Conservation (phyloP, 148 eudicot genomes). For the Rhododendron simsii region DNA sequence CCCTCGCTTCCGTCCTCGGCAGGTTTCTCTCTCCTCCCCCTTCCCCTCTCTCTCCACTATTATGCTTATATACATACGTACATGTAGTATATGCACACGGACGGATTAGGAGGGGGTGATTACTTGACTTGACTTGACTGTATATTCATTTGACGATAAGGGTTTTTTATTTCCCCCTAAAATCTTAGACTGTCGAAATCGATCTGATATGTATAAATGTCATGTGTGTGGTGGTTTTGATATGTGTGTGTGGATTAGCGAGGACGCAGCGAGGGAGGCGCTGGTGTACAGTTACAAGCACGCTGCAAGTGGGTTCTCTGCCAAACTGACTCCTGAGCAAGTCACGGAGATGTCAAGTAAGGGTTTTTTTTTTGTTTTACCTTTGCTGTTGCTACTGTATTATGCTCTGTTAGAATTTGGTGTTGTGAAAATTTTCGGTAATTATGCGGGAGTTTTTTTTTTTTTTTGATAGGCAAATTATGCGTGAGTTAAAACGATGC, state of each 20-base stretch:
- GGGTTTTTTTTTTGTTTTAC: conserved; percentile 1
- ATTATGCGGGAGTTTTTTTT: background rate
- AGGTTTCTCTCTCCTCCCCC: conserved; percentile 24
- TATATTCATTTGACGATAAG: background rate
- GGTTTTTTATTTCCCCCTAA: background rate
- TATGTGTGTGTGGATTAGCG: conserved; percentile 24
- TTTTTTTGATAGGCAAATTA: no score
- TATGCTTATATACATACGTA: background rate
- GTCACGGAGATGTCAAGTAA: conserved; percentile 40
- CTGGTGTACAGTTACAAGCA: conserved; percentile 49
- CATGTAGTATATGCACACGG: background rate
- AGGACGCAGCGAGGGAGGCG: conserved; percentile 46
- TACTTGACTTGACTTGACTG: background rate
- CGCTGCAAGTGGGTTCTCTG: conserved; percentile 61
- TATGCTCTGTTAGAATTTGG: background rate
- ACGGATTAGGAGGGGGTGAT: background rate
- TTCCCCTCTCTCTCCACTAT: background rate
- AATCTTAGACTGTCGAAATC: background rate
- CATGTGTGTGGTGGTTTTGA: background rate
- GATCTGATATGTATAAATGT: background rate
- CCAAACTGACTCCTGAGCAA: conserved; percentile 56
- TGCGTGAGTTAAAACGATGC: background rate
- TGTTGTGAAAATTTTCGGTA: background rate
- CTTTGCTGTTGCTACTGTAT: conserved; percentile 24
- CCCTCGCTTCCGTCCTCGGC: conserved; percentile 52